Evolutionary conservation across 352 stramenopile genomes (phyloP), one percentile per base, ranked within the genome.

Genomic region (Phytopythium boreale): DNA sequence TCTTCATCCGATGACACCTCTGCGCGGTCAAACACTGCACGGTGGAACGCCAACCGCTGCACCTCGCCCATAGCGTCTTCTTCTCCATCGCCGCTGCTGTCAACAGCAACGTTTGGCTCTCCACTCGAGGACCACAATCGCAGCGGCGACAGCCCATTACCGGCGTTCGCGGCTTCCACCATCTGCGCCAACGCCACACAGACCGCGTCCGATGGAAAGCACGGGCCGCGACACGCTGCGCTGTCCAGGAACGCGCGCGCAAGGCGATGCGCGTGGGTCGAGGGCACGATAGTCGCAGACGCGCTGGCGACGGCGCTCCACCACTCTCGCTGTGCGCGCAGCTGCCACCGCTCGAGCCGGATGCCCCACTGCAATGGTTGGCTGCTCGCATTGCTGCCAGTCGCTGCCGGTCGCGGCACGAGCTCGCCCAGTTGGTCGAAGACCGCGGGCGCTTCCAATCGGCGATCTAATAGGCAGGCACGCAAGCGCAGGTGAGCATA

Each of bases 271-370:
- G 36, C 62, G 7, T 55, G 39, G 50, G 31, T 52, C 1, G 59
- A 58, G 49, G 62, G 67, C 24, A 63, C 69, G 27, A n/a, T 56
- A 7, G 4, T 14, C 9, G 24, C 24, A 19, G 52, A 44, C 34
- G 60, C 44, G 31, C 70, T 79, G 14, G 74, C 72, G 27, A 90
- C 63, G 36, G 78, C 77, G 46, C 79, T 88, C 81, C 79, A 92
- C 24, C 88, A 66, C 37, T 87, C 76, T 0, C 83, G 79, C 59
- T 92, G 83, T 5, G 71, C 72, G 22, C 57, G 27, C 26, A 82
- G 31, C 11, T 69, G 47, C 41, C 87, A 51, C 29, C 74, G 60
- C 49, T 92, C 79, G 37, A 92, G 66, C 10, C 68, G 52, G 0
- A 92, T 51, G 0, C 79, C 76, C 27, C 77, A 67, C 27, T 67